phyloP scores from a whole-genome alignment of 2,329 filamentous ascomycete genomes.

The Phoma sp. region DNA sequence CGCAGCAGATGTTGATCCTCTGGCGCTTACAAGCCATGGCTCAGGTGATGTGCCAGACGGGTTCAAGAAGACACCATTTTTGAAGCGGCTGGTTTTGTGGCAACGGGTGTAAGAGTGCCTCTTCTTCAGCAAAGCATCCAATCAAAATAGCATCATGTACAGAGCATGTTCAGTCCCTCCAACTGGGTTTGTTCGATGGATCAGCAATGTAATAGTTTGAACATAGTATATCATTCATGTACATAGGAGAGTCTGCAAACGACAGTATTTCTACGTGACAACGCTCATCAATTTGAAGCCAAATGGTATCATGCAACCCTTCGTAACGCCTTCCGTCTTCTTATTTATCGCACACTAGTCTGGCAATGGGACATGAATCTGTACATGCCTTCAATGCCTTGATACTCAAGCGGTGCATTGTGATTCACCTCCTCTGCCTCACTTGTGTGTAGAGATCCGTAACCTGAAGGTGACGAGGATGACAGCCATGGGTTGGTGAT shows the following conservation, averaged over 20 bases:
- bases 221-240: background rate
- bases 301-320: slow-evolving; percentile 32
- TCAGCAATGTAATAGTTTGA: too few relatives aligned
- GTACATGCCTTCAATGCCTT: slow-evolving; percentile 71
- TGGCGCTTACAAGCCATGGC: slow-evolving; percentile 9
- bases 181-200: too few relatives aligned
- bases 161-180: too few relatives aligned
- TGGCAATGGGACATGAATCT: slow-evolving; percentile 71
- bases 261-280: slow-evolving; percentile 18
- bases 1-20: slow-evolving; percentile 31
- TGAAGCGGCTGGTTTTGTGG: slow-evolving; percentile 43
- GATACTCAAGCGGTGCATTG: slow-evolving; percentile 62
- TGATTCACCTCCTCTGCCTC: slow-evolving; percentile 53
- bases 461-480: slow-evolving; percentile 57
- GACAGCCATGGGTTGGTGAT: slow-evolving; percentile 63
- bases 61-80: slow-evolving; percentile 34
- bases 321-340: slow-evolving; percentile 12
- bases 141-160: too few relatives aligned
- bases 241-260: slow-evolving; percentile 33
- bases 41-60: slow-evolving; percentile 6
- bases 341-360: slow-evolving; percentile 30
- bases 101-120: slow-evolving; percentile 40
- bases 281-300: slow-evolving; percentile 35
- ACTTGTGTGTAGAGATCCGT: slow-evolving; percentile 65
- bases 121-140: too few relatives aligned